Percentiles rank a stretch among this genome's conserved stretches.
Evolutionary conservation across 257 asterid genomes (phyloP).

Genomic region (Linaria vulgaris): DNA sequence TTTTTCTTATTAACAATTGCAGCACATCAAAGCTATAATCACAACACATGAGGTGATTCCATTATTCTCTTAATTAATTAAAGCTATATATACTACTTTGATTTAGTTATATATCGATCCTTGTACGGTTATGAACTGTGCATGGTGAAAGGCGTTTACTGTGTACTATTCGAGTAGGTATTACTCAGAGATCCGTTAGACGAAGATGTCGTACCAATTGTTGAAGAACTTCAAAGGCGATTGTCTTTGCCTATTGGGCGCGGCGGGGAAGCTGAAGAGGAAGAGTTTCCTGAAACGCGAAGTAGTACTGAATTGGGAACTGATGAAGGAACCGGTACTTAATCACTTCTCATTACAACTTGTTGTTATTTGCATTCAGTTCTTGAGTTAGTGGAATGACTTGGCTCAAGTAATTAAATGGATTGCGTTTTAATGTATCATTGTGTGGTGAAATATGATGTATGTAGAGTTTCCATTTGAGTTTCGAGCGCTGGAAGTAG

Average conservation of each 20-base stretch:
- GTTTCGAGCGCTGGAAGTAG: slow-evolving; percentile 91
- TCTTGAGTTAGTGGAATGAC: not conserved
- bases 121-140: too few relatives aligned
- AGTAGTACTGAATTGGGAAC: slow-evolving; percentile 40
- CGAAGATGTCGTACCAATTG: slow-evolving; percentile 68
- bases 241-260: slow-evolving; percentile 51
- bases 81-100: too few relatives aligned
- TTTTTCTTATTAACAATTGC: slow-evolving; percentile 23
- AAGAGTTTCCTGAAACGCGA: slow-evolving; percentile 44
- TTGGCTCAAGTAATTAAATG: not conserved
- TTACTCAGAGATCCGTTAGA: slow-evolving; percentile 78
- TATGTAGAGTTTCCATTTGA: slow-evolving; percentile 77
- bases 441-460: slow-evolving; percentile 19
- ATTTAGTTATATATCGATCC: too few relatives aligned
- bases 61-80: not conserved
- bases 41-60: slow-evolving; percentile 72
- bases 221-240: slow-evolving; percentile 80
- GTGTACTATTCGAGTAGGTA: slow-evolving; percentile 41
- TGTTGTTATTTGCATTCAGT: not conserved
- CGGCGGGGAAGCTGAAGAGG: slow-evolving; percentile 70
- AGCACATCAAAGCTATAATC: slow-evolving; percentile 95
- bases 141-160: not conserved
- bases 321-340: slow-evolving; percentile 50
- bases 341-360: not conserved
- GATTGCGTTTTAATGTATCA: not conserved